Base-by-base conservation (phyloP, 176 grass and related monocot genomes). In the Triticum monococcum region DNA sequence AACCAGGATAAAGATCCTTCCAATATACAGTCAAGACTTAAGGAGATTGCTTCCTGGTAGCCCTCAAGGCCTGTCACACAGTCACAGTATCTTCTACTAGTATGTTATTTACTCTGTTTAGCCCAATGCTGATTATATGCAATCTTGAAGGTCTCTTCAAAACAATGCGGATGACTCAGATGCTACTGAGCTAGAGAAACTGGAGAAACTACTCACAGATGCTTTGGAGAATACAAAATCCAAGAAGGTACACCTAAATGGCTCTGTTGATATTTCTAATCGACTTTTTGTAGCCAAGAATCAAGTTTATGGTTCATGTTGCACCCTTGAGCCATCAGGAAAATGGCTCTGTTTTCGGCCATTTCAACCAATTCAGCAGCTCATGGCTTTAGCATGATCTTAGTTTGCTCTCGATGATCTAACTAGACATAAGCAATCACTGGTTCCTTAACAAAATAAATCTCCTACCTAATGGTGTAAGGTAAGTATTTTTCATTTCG, bases 381-480 rank as follows among this genome's bases (percentile, higher is more conserved):
- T 56, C 57, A 32, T 3, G 8, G 35, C 12, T 83, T 62, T 71
- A 18, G 20, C n/a, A 16, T 28, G 28, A 66, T 48, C 36, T 8
- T 32, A 75, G 72, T 79, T 87, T 45, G 23, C 60, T 2, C 11
- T 72, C 35, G 31, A 46, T 7, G 50, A 3, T 22, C 23, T 38
- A 6, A 52, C 48, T 52, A 17, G 14, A 52, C 48, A 52, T 52
- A 89, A 94, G 79, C 81, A 89, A 81, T 56, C 83, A 6, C 11
- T 73, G 65, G 9, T 33, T 11, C 17, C 5, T 14, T 24, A 67
- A 26, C 46, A n/a, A 13, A 72, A 75, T 3, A 31, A 52, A 48
- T 35, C 33, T 17, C 14, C 79, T 94, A 67, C 38, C 32, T 45
- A 33, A 87, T 81, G 75, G 86, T 66, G 70, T 91, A 62, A 89